These are phyloP conservation scores for Cladosporium sp. DNA, from an alignment of 2,329 filamentous ascomycete genomes.

Conservation along the genomic window DNA sequence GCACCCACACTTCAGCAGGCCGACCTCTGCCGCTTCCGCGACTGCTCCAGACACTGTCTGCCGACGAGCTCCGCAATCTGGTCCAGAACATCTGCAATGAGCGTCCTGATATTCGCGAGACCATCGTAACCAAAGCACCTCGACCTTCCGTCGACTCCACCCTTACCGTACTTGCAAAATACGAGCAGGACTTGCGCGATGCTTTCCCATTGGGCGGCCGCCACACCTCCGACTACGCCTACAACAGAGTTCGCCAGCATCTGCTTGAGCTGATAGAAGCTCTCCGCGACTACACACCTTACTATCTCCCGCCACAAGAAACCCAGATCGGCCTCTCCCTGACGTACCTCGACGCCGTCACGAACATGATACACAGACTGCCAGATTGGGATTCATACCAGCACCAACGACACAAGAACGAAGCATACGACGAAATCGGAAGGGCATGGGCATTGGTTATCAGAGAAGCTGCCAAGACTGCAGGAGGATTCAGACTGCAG, in stretches of 20 bases:
- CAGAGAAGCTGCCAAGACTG: constrained; percentile 83
- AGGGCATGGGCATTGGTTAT: constrained; percentile 91
- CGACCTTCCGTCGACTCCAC: constrained; percentile 80
- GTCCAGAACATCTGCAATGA: constrained; percentile 89
- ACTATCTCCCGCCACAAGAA: constrained; percentile 91
- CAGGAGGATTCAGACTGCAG: constrained; percentile 83
- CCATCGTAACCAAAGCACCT: constrained; percentile 79
- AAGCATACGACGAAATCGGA: constrained; percentile 92
- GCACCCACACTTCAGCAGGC: constrained; percentile 62
- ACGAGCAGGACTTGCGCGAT: constrained; percentile 71
- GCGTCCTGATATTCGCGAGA: constrained; percentile 78
- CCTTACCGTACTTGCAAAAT: constrained; percentile 73
- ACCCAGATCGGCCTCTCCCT: constrained; percentile 77
- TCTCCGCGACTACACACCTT: constrained; percentile 87
- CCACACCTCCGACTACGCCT: constrained; percentile 84
- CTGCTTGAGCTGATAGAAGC: constrained; percentile 80
- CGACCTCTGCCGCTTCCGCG: constrained; percentile 64
- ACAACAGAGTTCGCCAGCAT: constrained; percentile 82
- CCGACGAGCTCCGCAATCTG: constrained; percentile 75
- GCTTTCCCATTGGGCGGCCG: constrained; percentile 84
- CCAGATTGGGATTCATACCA: constrained; percentile 87
- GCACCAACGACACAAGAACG: constrained; percentile 89
- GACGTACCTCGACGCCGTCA: constrained; percentile 83
- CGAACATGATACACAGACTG: constrained; percentile 80
- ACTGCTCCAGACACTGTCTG: constrained; percentile 90